Evolutionary conservation across 1,139 yeast species (phyloP), one percentile per base, ranked within the genome.

Genomic region (Suhomyces yuchorum): DNA sequence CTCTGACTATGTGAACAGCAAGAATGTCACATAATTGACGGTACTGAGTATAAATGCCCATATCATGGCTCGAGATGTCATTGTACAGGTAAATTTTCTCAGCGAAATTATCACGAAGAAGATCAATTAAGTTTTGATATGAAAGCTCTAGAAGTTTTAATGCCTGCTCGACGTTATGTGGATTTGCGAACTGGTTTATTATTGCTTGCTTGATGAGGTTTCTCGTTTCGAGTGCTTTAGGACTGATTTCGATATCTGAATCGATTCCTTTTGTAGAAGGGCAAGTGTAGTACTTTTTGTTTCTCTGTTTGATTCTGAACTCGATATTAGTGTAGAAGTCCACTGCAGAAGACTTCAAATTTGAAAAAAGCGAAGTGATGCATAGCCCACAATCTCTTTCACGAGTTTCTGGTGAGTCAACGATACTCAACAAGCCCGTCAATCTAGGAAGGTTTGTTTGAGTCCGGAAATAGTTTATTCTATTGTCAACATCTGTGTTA

Each of bases 1-100:
- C 73, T 52, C 87, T 74, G 3, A 81, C 80, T 12, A 87, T 81
- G 55, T 85, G 87, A 48, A 85, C 73, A 0, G 87, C 85, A 8
- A 81, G 61, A 2, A 79, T 61, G 60, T 89, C 96, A 9, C 86
- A 63, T 40, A 85, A 64, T 12, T 60, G 60, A 39, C 89, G 63
- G 43, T 59, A 58, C 47, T 73, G 75, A 1, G 17, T 37, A 42
- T 66, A 68, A 3, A 73, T 49, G 12, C 53, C 51, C 8, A 53
- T 39, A 49, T 75, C 79, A 49, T 70, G 76, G 1, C 49, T 52
- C 0, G 68, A 60, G 2, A 65, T 39, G 7, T 52, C 53, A 24
- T 56, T 46, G 39, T 44, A 51, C 40, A 49, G 57, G 8, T 36
- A 37, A 41, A 54, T 48, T 26, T 55, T 60, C 30, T 56, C 60